A percentile compares a stretch with the other conserved stretches of the same genome.
phyloP scores from a whole-genome alignment of 2,329 filamentous ascomycete genomes.

The Diaporthe longicolla region DNA sequence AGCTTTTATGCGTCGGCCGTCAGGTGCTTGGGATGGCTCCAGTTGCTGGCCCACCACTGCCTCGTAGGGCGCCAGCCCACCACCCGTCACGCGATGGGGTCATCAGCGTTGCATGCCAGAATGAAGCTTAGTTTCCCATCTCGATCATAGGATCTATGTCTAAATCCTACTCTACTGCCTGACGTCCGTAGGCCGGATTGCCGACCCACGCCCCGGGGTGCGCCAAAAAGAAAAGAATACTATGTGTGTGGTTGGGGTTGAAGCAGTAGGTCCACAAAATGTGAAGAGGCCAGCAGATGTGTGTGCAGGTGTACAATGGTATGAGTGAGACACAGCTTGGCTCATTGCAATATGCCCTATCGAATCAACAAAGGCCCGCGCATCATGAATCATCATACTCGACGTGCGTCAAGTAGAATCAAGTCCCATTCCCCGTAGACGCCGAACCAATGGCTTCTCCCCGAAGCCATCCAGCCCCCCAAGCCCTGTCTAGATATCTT shows the following conservation, averaged over 20 bases:
- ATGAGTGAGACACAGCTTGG: conserved; percentile 9
- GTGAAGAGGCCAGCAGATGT: background rate
- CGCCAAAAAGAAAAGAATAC: background rate
- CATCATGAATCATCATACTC: conserved; percentile 25
- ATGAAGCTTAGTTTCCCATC: conserved; percentile 12
- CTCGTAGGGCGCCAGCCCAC: conserved; percentile 12
- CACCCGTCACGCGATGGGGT: background rate
- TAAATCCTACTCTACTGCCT: conserved; percentile 24
- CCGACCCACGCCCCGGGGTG: conserved; percentile 12
- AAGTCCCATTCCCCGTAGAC: background rate
- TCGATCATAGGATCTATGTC: conserved; percentile 21
- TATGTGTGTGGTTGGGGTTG: background rate
- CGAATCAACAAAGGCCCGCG: background rate
- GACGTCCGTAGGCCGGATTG: background rate
- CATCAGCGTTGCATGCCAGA: conserved; percentile 19
- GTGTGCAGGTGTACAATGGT: background rate
- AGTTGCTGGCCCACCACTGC: background rate
- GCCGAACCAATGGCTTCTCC: conserved; percentile 27
- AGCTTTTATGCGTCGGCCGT: conserved; percentile 1
- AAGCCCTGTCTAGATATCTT: conserved; percentile 26
- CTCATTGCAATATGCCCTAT: background rate
- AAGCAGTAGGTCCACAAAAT: background rate
- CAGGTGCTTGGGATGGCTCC: background rate
- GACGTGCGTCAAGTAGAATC: background rate
- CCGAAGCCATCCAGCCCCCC: conserved; percentile 23